Evolutionary conservation across 2,329 filamentous ascomycete species (phyloP).

Genomic region (Elsinoe australis): DNA sequence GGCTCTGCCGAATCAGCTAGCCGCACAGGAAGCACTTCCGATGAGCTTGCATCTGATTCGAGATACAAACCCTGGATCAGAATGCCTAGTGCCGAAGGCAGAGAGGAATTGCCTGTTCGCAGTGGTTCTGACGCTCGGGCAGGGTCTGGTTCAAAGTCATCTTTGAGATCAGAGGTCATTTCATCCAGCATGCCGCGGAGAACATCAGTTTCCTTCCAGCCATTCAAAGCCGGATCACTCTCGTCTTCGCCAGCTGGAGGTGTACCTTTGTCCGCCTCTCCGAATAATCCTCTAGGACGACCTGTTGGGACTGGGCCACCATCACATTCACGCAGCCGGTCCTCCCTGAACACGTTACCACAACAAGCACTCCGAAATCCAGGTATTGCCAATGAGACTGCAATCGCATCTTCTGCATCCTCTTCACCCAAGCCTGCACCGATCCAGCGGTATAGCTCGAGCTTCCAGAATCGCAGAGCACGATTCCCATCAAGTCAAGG

Average conservation of each 20-base stretch:
- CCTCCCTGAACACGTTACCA: constrained; percentile 67
- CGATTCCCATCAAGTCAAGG: constrained; percentile 65
- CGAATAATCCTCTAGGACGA: constrained; percentile 42
- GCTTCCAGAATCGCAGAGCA: constrained; percentile 77
- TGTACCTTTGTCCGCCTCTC: constrained; percentile 47
- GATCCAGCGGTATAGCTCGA: constrained; percentile 83
- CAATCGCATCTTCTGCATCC: constrained; percentile 57
- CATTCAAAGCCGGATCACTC: constrained; percentile 93
- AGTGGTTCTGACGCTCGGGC: constrained; percentile 33
- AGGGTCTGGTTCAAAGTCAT: constrained; percentile 43
- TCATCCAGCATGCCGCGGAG: constrained; percentile 43
- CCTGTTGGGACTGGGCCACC: constrained; percentile 23
- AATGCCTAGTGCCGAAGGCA: constrained; percentile 26
- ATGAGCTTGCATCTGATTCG: constrained; percentile 1
- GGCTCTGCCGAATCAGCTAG: constrained; percentile 21
- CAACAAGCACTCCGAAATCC: constrained; percentile 63
- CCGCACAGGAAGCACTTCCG: constrained; percentile 33
- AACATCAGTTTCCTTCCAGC: constrained; percentile 82
- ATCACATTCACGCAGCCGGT: constrained; percentile 57
- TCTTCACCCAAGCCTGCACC: constrained; percentile 72
- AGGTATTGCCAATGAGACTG: constrained; percentile 54
- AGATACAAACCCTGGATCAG: constrained; percentile 39
- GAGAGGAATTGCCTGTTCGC: constrained; percentile 10
- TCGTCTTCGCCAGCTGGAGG: constrained; percentile 69
- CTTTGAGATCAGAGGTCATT: constrained; percentile 36